Evolutionary conservation across 371 early-diverging fungal genomes (phyloP), one percentile per base, ranked within the genome.

Genomic region (Rhizopus delemar): DNA sequence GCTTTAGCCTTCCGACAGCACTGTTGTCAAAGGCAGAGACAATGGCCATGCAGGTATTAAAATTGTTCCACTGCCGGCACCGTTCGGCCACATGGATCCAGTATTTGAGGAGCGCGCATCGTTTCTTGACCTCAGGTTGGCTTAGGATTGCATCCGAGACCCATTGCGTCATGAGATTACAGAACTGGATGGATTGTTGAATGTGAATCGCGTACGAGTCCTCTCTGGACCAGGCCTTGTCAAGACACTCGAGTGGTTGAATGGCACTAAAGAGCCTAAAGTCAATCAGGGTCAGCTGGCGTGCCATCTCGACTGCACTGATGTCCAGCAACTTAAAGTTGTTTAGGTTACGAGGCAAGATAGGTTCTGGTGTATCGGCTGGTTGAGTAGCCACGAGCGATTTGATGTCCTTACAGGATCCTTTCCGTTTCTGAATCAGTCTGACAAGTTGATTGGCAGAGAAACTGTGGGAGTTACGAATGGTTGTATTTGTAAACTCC

Each of bases 281-380:
- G 66, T 95, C 93, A 64, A 94, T 86, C 53, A 98, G 79, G 0
- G 97, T 96, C 60, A 98, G 68, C 68, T 98, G 97, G 13, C 99
- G 82, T 0, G 97, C 97, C 53, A 96, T 71, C 69, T 98, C 99
- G 22, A 93, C 68, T 0, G 97, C 88, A 70, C 96, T 92, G 39
- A 97, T 70, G 53, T 97, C 97, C 52, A 86, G 46, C 33, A 97
- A 74, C 59, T 82, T 84, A 62, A 92, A 70, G 36, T 79, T 77
- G 48, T 83, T 86, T 48, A 83, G 51, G 39, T 80, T 84, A 41
- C 80, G 80, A 3, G 92, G 92, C 43, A 87, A 65, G 31, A 92
- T 88, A 4, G 92, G 86, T 41, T 80, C 72, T 11, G 90, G 88
- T 8, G 90, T 83, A 4, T 73, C 74, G 0, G 82, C 4, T 7